Evolutionary conservation across 2,329 filamentous ascomycete genomes (phyloP).

Genomic region (Penicillium palitans): DNA sequence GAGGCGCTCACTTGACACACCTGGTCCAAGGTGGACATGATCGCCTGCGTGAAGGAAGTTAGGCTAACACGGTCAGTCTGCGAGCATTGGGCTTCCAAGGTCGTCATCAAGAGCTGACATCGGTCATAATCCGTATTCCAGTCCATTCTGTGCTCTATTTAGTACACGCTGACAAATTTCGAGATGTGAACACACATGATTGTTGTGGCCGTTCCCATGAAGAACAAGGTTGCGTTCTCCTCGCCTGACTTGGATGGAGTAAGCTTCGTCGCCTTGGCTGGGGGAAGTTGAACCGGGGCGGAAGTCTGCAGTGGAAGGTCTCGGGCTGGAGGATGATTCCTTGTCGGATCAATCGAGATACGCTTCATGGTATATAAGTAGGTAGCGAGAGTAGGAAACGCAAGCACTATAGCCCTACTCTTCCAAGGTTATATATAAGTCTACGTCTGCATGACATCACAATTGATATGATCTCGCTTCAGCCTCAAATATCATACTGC

Average conservation of each 20-base stretch:
- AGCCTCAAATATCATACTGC: too few relatives aligned
- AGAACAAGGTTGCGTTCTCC: conserved; percentile 42
- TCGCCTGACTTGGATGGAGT: conserved; percentile 40
- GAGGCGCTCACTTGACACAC: conserved; percentile 55
- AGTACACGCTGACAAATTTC: neutral
- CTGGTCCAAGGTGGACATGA: conserved; percentile 66
- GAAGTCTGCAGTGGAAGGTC: conserved; percentile 29
- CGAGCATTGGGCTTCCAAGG: neutral
- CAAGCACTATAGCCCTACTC: too few relatives aligned
- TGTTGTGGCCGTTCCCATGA: conserved; percentile 44
- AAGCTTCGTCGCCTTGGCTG: conserved; percentile 47
- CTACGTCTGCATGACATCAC: neutral
- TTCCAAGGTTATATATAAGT: too few relatives aligned
- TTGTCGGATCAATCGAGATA: conserved; percentile 38
- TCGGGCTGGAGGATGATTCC: conserved; percentile 42
- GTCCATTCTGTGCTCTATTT: conserved; percentile 39
- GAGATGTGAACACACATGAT: conserved; percentile 30
- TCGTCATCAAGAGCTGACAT: conserved; percentile 25
- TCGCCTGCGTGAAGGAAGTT: conserved; percentile 68
- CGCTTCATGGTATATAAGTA: conserved; percentile 7
- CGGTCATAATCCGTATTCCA: conserved; percentile 43
- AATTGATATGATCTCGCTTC: too few relatives aligned
- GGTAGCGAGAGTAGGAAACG: neutral
- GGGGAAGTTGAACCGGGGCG: conserved; percentile 40
- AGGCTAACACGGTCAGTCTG: conserved; percentile 40